Evolutionary conservation across 768 basidiomycete species (phyloP).

Genomic region (Lentinula edodes): DNA sequence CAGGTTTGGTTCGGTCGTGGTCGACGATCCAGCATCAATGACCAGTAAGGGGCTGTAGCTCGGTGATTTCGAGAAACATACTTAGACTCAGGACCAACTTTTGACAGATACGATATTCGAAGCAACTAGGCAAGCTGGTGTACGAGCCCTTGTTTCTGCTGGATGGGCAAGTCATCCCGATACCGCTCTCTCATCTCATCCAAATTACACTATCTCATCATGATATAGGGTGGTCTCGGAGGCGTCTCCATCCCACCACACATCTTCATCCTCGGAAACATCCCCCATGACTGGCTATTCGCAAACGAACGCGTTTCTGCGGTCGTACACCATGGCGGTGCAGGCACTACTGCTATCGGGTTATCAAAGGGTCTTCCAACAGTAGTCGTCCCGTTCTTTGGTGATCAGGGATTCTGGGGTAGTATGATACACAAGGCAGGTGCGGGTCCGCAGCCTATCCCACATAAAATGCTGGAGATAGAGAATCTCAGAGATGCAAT

Average conservation of each 20-base stretch:
- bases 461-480: conserved; percentile 41
- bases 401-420: conserved; percentile 61
- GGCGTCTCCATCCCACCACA: conserved; percentile 43
- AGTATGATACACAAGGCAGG: conserved; percentile 57
- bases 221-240: conserved; percentile 46
- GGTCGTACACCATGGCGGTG: conserved; percentile 62
- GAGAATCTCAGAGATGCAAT: conserved; percentile 51
- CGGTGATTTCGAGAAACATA: neutral
- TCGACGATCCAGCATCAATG: conserved; percentile 48
- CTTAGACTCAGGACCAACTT: neutral
- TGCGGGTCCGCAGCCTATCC: conserved; percentile 57
- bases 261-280: conserved; percentile 58
- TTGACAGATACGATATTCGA: conserved; percentile 49
- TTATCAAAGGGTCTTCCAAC: conserved; percentile 55
- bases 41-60: conserved; percentile 26
- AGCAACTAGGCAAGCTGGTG: conserved; percentile 47
- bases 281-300: conserved; percentile 70
- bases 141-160: conserved; percentile 56
- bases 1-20: conserved; percentile 53
- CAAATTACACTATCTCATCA: neutral
- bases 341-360: conserved; percentile 62
- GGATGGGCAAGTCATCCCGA: conserved; percentile 43
- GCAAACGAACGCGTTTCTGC: conserved; percentile 46
- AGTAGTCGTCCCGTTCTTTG: conserved; percentile 62
- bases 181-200: neutral